Base-by-base conservation (phyloP, 306 rosid species). In the Macrotyloma uniflorum region DNA sequence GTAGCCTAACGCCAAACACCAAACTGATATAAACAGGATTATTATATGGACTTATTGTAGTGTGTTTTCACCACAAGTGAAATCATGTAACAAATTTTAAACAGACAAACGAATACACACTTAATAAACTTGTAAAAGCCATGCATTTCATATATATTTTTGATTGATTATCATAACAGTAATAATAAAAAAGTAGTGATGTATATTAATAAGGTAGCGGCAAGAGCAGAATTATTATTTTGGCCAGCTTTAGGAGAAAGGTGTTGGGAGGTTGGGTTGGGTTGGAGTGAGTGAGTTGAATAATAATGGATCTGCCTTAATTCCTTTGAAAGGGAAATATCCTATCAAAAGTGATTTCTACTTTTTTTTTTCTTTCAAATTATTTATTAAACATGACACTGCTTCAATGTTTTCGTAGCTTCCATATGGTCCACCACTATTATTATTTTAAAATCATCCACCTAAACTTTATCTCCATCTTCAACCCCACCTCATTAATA, bases 311-410 rank as follows among this genome's bases (percentile, higher is more conserved):
- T 62, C 40, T 22, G 45, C 71, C 84, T 79, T 70, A 75, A 84
- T 63, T 80, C 73, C 82, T 35, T 70, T 36, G 63, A 76, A 32
- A 71, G 76, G 38, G 69, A 65, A 62, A 65, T 64, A 75, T 70
- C 79, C 85, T 36, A 49, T 65, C 72, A 65, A 80, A 84, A 76
- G 85, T 71, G 20, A 40, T 40, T 59, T 77, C 38, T 81, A 26
- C 83, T 77, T 81, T 80, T 67, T 70, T 32, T 77, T 80, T 55
- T 75, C 50, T 50, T 65, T 68, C 46, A 76, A 59, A 70, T 43
- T 36, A 53, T 43, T 19, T 43, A 43, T 72, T 59, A 50, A 42
- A 50, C 77, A 42, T 55, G 33, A 24, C 30, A 32, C 63, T 33
- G 42, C 51, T 67, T 71, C 45, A 43, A 71, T 65, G 53, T 72